Percentiles rank a stretch among this genome's conserved stretches.
Evolutionary conservation across 2,329 filamentous ascomycete species (phyloP).

Genomic region (Paecilomyces sp.): DNA sequence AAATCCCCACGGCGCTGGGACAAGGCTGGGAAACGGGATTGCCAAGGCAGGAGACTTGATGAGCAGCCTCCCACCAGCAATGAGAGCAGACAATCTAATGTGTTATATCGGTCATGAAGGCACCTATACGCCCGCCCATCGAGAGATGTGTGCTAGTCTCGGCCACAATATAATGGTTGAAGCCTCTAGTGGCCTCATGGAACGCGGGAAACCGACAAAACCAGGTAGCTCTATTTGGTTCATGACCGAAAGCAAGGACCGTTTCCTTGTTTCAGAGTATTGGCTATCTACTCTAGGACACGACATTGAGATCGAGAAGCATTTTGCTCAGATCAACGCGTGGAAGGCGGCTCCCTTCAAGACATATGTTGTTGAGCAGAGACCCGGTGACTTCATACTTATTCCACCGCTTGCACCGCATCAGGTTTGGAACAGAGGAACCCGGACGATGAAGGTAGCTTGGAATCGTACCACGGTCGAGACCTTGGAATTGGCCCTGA

Average conservation of each 20-base stretch:
- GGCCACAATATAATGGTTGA: conserved; percentile 99
- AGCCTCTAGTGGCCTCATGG: conserved; percentile 58
- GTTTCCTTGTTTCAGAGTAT: conserved; percentile 84
- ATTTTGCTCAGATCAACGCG: conserved; percentile 91
- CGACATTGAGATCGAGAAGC: conserved; percentile 93
- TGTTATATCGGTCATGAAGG: conserved; percentile 97
- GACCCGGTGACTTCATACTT: conserved; percentile 82
- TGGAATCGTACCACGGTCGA: conserved; percentile 96
- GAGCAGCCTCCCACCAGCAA: conserved; percentile 77
- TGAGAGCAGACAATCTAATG: conserved; percentile 96
- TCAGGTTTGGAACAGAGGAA: conserved; percentile 97
- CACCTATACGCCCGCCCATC: conserved; percentile 89
- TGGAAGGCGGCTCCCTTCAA: conserved; percentile 94
- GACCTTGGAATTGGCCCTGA: conserved; percentile 76
- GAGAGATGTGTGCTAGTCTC: conserved; percentile 94
- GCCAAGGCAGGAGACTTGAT: conserved; percentile 84
- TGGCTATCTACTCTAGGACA: conserved; percentile 90
- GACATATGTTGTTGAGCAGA: conserved; percentile 88
- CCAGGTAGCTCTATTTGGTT: conserved; percentile 94
- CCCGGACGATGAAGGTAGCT: conserved; percentile 91
- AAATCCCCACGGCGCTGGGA: conserved; percentile 33
- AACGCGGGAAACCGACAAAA: conserved; percentile 63
- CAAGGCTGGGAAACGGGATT: conserved; percentile 48
- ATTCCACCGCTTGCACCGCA: conserved; percentile 90
- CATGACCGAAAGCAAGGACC: conserved; percentile 94